Evolutionary conservation across 2,329 filamentous ascomycete species (phyloP), one percentile per base, ranked within the genome.

Genomic region (Diaporthe sp.): DNA sequence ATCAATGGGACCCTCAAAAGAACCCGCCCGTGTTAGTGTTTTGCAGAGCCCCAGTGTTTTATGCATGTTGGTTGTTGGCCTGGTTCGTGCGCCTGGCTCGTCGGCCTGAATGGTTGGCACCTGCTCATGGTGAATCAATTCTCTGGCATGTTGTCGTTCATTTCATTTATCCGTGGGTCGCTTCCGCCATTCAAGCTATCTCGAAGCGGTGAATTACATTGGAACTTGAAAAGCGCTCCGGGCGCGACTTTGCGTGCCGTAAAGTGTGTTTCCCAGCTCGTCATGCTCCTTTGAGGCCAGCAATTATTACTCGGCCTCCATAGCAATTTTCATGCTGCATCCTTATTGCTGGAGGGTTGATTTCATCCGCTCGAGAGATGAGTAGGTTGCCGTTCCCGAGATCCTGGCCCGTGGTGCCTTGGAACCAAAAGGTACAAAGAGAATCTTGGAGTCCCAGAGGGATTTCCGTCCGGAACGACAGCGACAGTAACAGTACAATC

Each of bases 401-500:
- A 31, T 31, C 12, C n/a, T 31, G 37, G 42, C 17, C 12, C 1
- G 22, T 2, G 22, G 15, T 25, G 15, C 28, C 25, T 42, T 39
- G 34, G 51, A 17, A 37, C 3, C 46, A 55, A 44, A 58, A 2
- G 34, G 39, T 39, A 28, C 37, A 44, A 42, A 15, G 31, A 58
- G 7, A 17, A 19, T 19, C 55, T 58, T 44, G 55, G 31, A 19
- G 19, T 17, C 9, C 19, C 4, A 19, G 31, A 58, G 9, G 17
- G 58, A 55, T 0, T 68, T 73, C 28, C 71, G 68, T 28, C 80
- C 79, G 62, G 57, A 9, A 75, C 10, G 28, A 78, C 78, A 5
- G 42, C 37, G 57, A 79, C 49, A 77, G 62, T 0, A 78, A 80
- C 65, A 74, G 79, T 1, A 77, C 67, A 0, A 61, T 78, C 15